These are phyloP conservation scores for Aspergillus neotritici DNA, from an alignment of 2,329 filamentous ascomycete species.

Conservation along the genomic window DNA sequence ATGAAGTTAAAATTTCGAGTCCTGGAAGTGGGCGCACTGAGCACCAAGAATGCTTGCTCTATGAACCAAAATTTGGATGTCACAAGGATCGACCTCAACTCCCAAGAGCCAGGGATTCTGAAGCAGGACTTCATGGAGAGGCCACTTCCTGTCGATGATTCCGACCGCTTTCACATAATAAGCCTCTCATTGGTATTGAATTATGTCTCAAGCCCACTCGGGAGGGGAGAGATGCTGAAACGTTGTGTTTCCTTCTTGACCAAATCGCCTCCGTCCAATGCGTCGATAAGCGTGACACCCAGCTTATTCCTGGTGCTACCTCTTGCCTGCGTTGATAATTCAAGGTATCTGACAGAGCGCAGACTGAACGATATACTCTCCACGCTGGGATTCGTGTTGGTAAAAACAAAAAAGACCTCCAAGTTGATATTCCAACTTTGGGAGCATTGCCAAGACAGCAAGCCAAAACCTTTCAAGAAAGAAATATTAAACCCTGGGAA, in stretches of 20 bases:
- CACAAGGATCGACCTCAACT: conserved; percentile 82
- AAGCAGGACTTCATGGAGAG: conserved; percentile 94
- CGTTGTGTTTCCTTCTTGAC: conserved; percentile 67
- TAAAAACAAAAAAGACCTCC: conserved; percentile 65
- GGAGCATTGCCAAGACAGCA: conserved; percentile 44
- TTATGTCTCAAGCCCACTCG: conserved; percentile 73
- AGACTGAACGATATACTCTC: conserved; percentile 68
- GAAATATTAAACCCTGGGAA: conserved; percentile 68
- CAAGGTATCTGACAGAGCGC: conserved; percentile 74
- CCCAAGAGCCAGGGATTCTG: conserved; percentile 68
- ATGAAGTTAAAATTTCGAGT: conserved; percentile 50
- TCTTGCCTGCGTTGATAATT: conserved; percentile 81
- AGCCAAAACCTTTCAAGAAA: conserved; percentile 56
- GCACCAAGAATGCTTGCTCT: conserved; percentile 77
- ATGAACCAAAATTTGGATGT: conserved; percentile 65
- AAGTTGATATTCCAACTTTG: conserved; percentile 92
- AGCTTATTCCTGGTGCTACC: conserved; percentile 85
- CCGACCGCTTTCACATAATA: conserved; percentile 77
- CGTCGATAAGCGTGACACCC: conserved; percentile 29
- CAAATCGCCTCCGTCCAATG: conserved; percentile 12
- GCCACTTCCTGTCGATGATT: conserved; percentile 57
- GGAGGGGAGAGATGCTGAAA: conserved; percentile 77
- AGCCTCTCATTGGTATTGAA: conserved; percentile 91
- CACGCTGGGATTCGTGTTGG: conserved; percentile 64
- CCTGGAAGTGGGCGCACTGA: conserved; percentile 85